Percentiles rank a stretch among this genome's conserved stretches.
Conservation (phyloP, 2,329 filamentous ascomycete species). For the Pseudogymnoascus sp. region DNA sequence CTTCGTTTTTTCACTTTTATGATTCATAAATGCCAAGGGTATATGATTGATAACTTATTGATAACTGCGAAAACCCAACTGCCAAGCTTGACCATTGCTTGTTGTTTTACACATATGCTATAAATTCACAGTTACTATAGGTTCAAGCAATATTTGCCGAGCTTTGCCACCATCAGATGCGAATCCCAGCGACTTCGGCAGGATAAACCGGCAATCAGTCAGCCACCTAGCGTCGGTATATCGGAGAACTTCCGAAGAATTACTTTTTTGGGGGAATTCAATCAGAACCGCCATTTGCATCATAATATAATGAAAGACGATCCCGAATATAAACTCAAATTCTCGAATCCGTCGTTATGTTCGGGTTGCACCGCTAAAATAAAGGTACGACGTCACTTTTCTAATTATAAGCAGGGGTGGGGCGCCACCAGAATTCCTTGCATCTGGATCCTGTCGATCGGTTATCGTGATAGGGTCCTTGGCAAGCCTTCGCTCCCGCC, state of each 20-base stretch:
- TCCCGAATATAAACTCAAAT: neutral
- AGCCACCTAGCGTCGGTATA: neutral
- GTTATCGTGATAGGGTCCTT: neutral
- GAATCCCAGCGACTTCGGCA: neutral
- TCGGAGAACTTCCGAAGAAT: neutral
- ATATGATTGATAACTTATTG: neutral
- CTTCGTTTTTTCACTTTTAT: neutral
- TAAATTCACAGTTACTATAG: neutral
- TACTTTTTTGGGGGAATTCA: neutral
- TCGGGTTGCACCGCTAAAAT: neutral
- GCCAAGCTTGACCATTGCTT: neutral
- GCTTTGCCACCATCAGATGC: neutral
- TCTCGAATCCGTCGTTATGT: neutral
- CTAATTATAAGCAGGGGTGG: conserved; percentile 7
- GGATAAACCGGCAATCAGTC: neutral
- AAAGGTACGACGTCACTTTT: conserved; percentile 1
- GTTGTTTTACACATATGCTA: conserved; percentile 4
- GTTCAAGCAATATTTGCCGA: conserved; percentile 6
- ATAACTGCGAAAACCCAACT: neutral
- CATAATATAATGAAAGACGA: neutral
- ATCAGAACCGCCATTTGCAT: neutral
- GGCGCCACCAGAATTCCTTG: conserved; percentile 4
- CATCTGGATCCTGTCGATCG: neutral
- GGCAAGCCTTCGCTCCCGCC: conserved; percentile 1
- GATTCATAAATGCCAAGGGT: neutral